Percentiles rank a stretch among this genome's conserved stretches.
Conservation (phyloP, 495 filamentous ascomycete genomes). For the Penicillium chermesinum region DNA sequence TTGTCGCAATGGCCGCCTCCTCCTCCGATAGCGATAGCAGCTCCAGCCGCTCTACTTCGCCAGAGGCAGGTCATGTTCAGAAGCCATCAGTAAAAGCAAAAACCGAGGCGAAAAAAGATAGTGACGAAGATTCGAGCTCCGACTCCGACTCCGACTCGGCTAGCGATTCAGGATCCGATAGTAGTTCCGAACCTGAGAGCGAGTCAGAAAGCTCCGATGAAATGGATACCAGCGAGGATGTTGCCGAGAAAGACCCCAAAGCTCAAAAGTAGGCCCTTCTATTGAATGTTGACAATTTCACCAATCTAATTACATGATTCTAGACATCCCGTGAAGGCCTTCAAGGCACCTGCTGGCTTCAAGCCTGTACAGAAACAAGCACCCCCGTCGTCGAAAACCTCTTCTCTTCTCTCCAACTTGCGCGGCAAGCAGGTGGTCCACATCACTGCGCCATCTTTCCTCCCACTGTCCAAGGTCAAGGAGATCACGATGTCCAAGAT, state of each 20-base stretch:
- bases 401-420: constrained; percentile 38
- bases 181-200: constrained; percentile 13
- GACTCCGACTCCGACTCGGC: constrained; percentile 15
- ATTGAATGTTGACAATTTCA: not conserved
- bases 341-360: constrained; percentile 41
- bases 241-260: constrained; percentile 7
- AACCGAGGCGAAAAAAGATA: constrained; percentile 25
- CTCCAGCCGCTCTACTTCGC: constrained; percentile 30
- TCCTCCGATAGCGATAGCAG: constrained; percentile 27
- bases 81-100: constrained; percentile 25
- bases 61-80: constrained; percentile 23
- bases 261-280: constrained; percentile 19
- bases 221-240: constrained; percentile 29
- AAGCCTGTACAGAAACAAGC: constrained; percentile 32
- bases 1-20: constrained; percentile 26
- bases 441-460: constrained; percentile 38
- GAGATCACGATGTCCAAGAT: constrained; percentile 39
- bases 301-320: no score
- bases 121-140: constrained; percentile 8
- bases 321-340: constrained; percentile 29
- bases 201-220: constrained; percentile 23
- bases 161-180: constrained; percentile 26
- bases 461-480: constrained; percentile 41
- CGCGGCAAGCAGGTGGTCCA: constrained; percentile 42
- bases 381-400: constrained; percentile 29